Evolutionary conservation across 2,329 filamentous ascomycete genomes (phyloP).

Genomic region (Macrophomina pseudophaseolina): DNA sequence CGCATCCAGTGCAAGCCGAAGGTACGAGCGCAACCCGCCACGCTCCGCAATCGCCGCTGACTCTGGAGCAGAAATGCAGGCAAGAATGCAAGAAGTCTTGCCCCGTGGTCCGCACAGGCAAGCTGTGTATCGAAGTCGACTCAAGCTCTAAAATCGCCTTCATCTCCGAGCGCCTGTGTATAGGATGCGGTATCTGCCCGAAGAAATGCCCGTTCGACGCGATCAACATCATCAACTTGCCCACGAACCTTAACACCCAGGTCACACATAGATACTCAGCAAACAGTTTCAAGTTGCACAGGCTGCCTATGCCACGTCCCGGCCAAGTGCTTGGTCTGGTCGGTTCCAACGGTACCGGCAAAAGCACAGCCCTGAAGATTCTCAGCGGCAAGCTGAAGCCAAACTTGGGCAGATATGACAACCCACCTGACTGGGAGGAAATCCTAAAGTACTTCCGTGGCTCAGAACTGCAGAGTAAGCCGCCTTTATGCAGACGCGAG

Average conservation of each 20-base stretch:
- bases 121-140: slow-evolving; percentile 94
- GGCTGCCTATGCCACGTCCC: slow-evolving; percentile 91
- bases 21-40: slow-evolving; percentile 53
- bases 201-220: slow-evolving; percentile 99
- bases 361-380: slow-evolving; percentile 99
- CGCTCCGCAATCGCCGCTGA: slow-evolving; percentile 6
- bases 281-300: slow-evolving; percentile 99
- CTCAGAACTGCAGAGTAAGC: slow-evolving; percentile 91
- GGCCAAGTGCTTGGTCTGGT: slow-evolving; percentile 96
- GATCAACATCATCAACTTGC: slow-evolving; percentile 99
- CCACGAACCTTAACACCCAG: slow-evolving; percentile 97
- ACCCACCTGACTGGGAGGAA: slow-evolving; percentile 98
- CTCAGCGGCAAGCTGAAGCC: slow-evolving; percentile 98
- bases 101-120: slow-evolving; percentile 94
- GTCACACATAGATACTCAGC: slow-evolving; percentile 98
- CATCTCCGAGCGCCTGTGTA: slow-evolving; percentile 94
- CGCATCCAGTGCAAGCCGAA: slow-evolving; percentile 79
- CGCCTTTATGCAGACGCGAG: not conserved
- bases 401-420: slow-evolving; percentile 91
- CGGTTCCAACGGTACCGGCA: slow-evolving; percentile 99
- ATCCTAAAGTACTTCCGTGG: slow-evolving; percentile 98
- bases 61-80: slow-evolving; percentile 77
- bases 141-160: slow-evolving; percentile 92
- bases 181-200: slow-evolving; percentile 98
- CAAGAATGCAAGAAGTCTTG: slow-evolving; percentile 99